Conservation (phyloP, 2,329 filamentous ascomycete species). For the Cercospora sp. region DNA sequence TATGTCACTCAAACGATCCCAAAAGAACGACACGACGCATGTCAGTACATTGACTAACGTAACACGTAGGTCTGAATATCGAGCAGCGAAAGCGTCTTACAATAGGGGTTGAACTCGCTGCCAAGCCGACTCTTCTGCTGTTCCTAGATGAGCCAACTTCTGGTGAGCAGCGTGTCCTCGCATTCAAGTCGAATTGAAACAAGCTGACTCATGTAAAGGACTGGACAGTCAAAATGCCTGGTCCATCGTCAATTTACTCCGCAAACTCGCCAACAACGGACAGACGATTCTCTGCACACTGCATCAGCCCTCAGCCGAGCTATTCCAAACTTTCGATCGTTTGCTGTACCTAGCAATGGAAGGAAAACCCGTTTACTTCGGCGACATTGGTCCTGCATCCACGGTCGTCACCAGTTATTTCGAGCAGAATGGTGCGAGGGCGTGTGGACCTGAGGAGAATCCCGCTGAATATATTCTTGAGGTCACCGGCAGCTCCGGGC, state of each 20-base stretch:
- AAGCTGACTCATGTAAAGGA: conserved; percentile 31
- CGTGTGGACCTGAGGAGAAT: conserved; percentile 60
- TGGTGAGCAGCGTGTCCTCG: conserved; percentile 32
- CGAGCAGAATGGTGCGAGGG: conserved; percentile 60
- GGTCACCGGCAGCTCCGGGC: conserved; percentile 40
- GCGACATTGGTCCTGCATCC: conserved; percentile 48
- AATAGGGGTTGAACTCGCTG: conserved; percentile 51
- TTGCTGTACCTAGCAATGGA: conserved; percentile 48
- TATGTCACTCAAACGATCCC: background rate
- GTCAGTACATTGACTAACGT: background rate
- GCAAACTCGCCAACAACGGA: conserved; percentile 57
- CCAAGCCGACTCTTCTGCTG: conserved; percentile 58
- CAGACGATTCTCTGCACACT: conserved; percentile 52
- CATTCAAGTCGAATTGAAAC: background rate
- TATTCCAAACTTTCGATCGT: conserved; percentile 50
- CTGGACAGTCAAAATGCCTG: conserved; percentile 65
- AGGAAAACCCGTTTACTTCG: conserved; percentile 50
- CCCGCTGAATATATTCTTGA: conserved; percentile 75
- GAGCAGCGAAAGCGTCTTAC: conserved; percentile 64
- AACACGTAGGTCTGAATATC: conserved; percentile 52
- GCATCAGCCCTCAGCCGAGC: conserved; percentile 48
- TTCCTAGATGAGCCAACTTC: conserved; percentile 62
- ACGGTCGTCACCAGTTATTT: conserved; percentile 54
- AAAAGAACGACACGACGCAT: background rate
- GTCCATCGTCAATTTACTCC: conserved; percentile 62